Evolutionary conservation across 148 eudicot genomes (phyloP), one percentile per base, ranked within the genome.

Genomic region (Vaccinium darrowii): DNA sequence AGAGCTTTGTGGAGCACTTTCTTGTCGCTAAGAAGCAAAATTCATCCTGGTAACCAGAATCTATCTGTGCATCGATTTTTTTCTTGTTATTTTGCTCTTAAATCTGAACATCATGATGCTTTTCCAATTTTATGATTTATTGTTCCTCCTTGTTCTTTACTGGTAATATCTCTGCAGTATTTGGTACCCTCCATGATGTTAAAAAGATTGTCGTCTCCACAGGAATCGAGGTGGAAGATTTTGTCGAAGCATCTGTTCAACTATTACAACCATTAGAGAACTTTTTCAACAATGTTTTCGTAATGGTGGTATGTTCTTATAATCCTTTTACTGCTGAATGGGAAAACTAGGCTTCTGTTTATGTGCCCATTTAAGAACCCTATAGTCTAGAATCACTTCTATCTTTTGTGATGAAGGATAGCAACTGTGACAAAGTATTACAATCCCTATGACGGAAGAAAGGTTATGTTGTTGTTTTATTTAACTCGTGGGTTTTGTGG

Each of bases 271-370:
- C 99, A 79, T 93, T 97, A 53, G 99, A 95, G 83, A 90, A 92
- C 85, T 97, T 97, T 88, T 97, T 97, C 65, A 92, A 92, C 80
- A 85, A 91, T 50, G 99, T 97, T n/a, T 97, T 97, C 63, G 99
- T 97, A 30, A 97, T 97, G 99, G 99, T 94, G 99, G 99, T 97
- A 94, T 53, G 99, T 90, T 81, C 54, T 50, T 69, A 43, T 43
- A n/a, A 1, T 49, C 47, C 56, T 4, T 69, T 82, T 14, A 63
- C 62, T 39, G 43, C 54, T 50, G 25, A 27, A 23, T 4, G 23
- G 8, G 62, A 54, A 51, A 71, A 76, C 49, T 58, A n/a, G 50
- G 23, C 54, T 53, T 33, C 11, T 10, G 10, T 78, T 78, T 57
- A 76, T 43, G 4, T 77, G 65, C 39, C 33, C 27, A 73, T 10